These are phyloP conservation scores for Laguncularia racemosa DNA, from an alignment of 345 rosid species.

Conservation along the genomic window DNA sequence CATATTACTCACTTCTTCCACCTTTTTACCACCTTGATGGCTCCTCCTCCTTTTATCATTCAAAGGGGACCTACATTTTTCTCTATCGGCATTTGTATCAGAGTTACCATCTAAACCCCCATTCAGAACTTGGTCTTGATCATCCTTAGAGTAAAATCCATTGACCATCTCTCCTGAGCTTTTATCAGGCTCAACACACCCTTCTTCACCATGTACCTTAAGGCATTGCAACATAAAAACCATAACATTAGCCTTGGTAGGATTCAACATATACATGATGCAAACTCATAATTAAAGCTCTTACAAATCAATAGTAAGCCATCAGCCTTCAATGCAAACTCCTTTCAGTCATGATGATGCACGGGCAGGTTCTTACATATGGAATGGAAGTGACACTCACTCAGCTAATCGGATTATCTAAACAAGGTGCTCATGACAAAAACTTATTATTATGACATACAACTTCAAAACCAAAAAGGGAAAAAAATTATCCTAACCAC, in stretches of 20 bases:
- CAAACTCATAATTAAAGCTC: conserved; percentile 33
- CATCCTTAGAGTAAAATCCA: conserved; percentile 13
- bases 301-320: conserved; percentile 77
- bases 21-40: conserved; percentile 20
- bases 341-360: conserved; percentile 47
- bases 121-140: conserved; percentile 19
- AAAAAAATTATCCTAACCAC: background rate
- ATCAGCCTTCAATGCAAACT: conserved; percentile 66
- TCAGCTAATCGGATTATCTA: conserved; percentile 38
- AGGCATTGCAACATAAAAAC: background rate
- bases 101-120: conserved; percentile 24
- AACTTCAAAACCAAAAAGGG: conserved; percentile 3
- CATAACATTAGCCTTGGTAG: background rate
- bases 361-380: conserved; percentile 52
- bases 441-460: conserved; percentile 21
- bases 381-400: conserved; percentile 31
- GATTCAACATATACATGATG: background rate
- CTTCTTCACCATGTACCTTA: conserved; percentile 8
- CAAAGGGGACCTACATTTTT: conserved; percentile 19
- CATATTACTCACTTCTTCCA: conserved; percentile 17
- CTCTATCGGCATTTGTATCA: conserved; percentile 17
- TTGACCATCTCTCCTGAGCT: background rate
- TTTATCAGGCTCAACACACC: background rate
- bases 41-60: conserved; percentile 32
- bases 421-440: conserved; percentile 41